Base-by-base conservation (phyloP, 148 eudicot genomes). In the Vaccinium macrocarpon region DNA sequence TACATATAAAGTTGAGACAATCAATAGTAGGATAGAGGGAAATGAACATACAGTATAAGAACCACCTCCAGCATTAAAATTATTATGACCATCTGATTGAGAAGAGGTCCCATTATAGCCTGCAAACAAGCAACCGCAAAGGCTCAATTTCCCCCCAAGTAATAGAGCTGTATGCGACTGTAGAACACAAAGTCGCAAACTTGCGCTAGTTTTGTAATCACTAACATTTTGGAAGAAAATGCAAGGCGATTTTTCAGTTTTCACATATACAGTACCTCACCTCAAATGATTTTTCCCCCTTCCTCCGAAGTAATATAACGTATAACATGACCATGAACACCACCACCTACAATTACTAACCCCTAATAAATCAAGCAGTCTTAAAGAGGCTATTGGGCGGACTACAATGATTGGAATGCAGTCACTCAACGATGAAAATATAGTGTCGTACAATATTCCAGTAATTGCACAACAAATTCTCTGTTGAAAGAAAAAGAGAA, bases 21-120 rank as follows among this genome's bases (percentile, higher is more conserved):
- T 38, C 27, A 64, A 82, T 11, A 14, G 15, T 2, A 86, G 12
- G 16, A 3, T 42, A 10, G 7, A 15, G n/a, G 38, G 66, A 1
- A 10, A 8, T 16, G 42, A 51, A 71, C 82, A n/a, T 78, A 86
- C 87, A 19, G 84, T 10, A 68, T 76, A 87, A 73, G 90, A 78
- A 84, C 87, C 90, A 55, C 81, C 91, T 13, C 84, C 83, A 12
- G 86, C 57, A 38, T 75, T 87, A 57, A 42, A 81, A 75, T 61
- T 84, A 70, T 73, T 80, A 23, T 86, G 84, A 62, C 82, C 87
- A 70, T 89, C 90, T 74, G 83, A 32, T 73, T 84, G 90, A 59
- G 64, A 27, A 81, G 80, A 84, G 59, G 85, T 42, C 49, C 90
- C 89, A 82, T 82, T 86, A 71, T 91, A 88, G 55, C 90, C 93